These are phyloP conservation scores for Phialophora expanda DNA, from an alignment of 2,329 filamentous ascomycete genomes.

Conservation along the genomic window DNA sequence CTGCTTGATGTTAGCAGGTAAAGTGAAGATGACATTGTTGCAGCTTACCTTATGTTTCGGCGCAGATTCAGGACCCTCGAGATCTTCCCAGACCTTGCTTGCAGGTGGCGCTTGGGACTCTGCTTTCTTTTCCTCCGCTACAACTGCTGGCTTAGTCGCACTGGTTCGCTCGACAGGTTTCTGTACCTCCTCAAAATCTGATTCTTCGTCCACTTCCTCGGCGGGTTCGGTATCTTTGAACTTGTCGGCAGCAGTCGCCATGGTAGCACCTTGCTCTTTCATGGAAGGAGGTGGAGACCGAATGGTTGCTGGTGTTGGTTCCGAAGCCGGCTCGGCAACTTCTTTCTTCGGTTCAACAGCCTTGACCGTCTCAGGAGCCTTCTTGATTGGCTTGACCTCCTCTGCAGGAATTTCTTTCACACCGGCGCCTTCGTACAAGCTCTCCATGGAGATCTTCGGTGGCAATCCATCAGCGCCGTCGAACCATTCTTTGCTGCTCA, in stretches of 20 bases:
- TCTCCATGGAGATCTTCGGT: constrained; percentile 91
- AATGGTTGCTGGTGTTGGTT: constrained; percentile 45
- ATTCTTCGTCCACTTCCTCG: constrained; percentile 69
- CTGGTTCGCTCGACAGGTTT: constrained; percentile 66
- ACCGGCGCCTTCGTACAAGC: constrained; percentile 82
- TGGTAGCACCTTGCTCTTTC: constrained; percentile 84
- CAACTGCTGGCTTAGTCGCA: constrained; percentile 31
- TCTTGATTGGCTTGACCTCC: constrained; percentile 52
- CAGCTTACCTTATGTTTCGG: constrained; percentile 24
- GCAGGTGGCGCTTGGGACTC: constrained; percentile 23
- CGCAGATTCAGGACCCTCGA: constrained; percentile 21
- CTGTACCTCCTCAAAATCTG: constrained; percentile 84
- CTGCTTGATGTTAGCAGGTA: constrained; percentile 18
- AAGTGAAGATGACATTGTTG: neutral
- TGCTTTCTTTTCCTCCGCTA: constrained; percentile 27
- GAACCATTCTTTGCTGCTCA: constrained; percentile 83
- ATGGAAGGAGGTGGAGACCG: constrained; percentile 69
- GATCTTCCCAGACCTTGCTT: constrained; percentile 28
- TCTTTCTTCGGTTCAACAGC: constrained; percentile 56
- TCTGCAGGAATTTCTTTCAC: constrained; percentile 76
- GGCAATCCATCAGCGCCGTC: constrained; percentile 82
- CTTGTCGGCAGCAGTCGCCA: constrained; percentile 81
- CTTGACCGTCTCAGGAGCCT: constrained; percentile 53
- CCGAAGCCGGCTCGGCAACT: constrained; percentile 38
- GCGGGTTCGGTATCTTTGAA: constrained; percentile 76